These are phyloP conservation scores for Nemophila menziesii DNA, from an alignment of 257 asterid genomes.

Conservation along the genomic window DNA sequence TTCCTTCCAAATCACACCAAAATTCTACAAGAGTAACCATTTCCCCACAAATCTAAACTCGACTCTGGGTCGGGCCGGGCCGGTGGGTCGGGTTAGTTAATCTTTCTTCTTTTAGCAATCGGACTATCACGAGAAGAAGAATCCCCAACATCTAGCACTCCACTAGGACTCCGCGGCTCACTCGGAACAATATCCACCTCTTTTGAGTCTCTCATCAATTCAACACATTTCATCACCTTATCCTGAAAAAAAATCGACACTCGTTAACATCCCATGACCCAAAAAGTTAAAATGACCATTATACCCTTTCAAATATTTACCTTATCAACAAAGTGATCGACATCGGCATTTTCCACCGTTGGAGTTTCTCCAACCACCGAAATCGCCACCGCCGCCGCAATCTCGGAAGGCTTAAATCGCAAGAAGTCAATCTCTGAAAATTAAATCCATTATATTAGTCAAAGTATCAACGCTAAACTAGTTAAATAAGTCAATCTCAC, in stretches of 20 bases:
- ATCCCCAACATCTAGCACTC: conserved; percentile 10
- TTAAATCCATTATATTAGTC: conserved; percentile 3
- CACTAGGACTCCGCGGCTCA: conserved; percentile 8
- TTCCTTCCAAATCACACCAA: neutral
- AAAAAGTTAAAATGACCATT: neutral
- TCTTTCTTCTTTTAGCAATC: conserved; percentile 7
- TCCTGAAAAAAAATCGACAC: conserved; percentile 8
- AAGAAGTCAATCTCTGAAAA: conserved; percentile 15
- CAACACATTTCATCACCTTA: conserved; percentile 8
- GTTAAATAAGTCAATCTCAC: too few relatives aligned
- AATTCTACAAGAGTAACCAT: neutral
- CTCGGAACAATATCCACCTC: neutral
- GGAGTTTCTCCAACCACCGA: conserved; percentile 5
- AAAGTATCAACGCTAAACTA: neutral
- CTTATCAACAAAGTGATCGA: conserved; percentile 5
- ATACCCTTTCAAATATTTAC: conserved; percentile 1
- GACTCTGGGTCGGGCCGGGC: neutral
- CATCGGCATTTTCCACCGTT: neutral
- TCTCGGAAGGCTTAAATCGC: conserved; percentile 19
- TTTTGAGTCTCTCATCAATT: conserved; percentile 5
- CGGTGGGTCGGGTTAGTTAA: conserved; percentile 1
- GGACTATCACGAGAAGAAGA: conserved; percentile 2
- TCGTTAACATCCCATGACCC: neutral
- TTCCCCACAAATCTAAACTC: neutral
- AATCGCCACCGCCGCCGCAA: conserved; percentile 16